These are phyloP conservation scores for Hypsizygus ulmarius DNA, from an alignment of 1,284 basidiomycete species.

Conservation along the genomic window DNA sequence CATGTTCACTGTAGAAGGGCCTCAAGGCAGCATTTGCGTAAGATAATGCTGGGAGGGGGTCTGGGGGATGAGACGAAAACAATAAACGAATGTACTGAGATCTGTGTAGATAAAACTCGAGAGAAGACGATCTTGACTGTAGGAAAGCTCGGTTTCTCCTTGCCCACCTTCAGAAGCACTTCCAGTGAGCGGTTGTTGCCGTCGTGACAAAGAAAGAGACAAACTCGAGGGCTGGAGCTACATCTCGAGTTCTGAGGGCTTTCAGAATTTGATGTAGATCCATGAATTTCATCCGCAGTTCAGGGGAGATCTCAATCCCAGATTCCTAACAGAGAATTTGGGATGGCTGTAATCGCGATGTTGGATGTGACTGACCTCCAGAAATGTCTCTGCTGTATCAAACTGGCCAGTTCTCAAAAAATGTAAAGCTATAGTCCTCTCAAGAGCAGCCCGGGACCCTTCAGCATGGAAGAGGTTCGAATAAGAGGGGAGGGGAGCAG, in stretches of 20 bases:
- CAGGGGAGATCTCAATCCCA: slow-evolving; percentile 54
- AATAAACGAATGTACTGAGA: slow-evolving; percentile 80
- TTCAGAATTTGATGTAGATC: slow-evolving; percentile 74
- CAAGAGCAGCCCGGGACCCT: slow-evolving; percentile 60
- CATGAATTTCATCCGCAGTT: slow-evolving; percentile 60
- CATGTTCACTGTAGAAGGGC: slow-evolving; percentile 65
- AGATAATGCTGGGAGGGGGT: slow-evolving; percentile 57
- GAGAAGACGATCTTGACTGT: slow-evolving; percentile 63
- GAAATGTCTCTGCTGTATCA: slow-evolving; percentile 68
- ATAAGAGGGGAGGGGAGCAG: slow-evolving; percentile 62
- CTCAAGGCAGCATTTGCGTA: slow-evolving; percentile 75
- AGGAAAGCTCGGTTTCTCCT: slow-evolving; percentile 64
- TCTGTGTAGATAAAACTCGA: slow-evolving; percentile 86
- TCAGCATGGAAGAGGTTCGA: slow-evolving; percentile 66
- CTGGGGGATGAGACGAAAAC: slow-evolving; percentile 52
- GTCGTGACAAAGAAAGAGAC: slow-evolving; percentile 25
- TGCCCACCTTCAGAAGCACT: slow-evolving; percentile 64
- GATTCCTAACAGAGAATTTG: slow-evolving; percentile 57
- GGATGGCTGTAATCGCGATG: slow-evolving; percentile 3
- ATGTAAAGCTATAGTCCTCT: slow-evolving; percentile 73
- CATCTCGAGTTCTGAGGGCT: slow-evolving; percentile 64
- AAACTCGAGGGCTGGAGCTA: slow-evolving; percentile 72
- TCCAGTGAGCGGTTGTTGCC: slow-evolving; percentile 5
- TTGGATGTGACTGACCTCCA: slow-evolving; percentile 47
- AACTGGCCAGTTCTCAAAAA: slow-evolving; percentile 81